These are phyloP conservation scores for Fraxinus baroniana DNA, from an alignment of 305 asterid genomes.

Conservation along the genomic window DNA sequence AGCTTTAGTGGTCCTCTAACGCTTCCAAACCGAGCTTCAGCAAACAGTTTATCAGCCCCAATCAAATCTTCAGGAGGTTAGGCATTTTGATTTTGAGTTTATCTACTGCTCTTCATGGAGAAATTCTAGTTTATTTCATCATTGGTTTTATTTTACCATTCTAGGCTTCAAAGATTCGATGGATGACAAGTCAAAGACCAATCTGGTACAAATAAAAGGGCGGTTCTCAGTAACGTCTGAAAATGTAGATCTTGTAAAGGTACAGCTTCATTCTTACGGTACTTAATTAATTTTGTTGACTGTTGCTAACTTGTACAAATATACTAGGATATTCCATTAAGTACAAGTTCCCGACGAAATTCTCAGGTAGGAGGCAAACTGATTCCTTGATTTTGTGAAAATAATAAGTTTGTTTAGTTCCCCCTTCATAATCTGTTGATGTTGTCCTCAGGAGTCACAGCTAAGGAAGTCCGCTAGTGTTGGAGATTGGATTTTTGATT, in stretches of 20 bases:
- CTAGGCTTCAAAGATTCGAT: slow-evolving; percentile 78
- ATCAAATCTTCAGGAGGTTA: slow-evolving; percentile 95
- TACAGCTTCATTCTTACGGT: slow-evolving; percentile 30
- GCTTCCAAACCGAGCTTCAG: slow-evolving; percentile 97
- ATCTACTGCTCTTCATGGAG: slow-evolving; percentile 6
- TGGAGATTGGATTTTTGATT: slow-evolving; percentile 83
- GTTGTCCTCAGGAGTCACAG: slow-evolving; percentile 72
- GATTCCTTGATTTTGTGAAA: slow-evolving; percentile 25
- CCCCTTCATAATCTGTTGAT: slow-evolving; percentile 28
- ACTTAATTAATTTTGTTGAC: slow-evolving; percentile 25
- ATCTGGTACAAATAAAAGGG: slow-evolving; percentile 96
- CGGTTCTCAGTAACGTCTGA: slow-evolving; percentile 98
- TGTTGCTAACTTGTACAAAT: slow-evolving; percentile 46
- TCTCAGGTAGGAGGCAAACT: slow-evolving; percentile 60
- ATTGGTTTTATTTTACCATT: slow-evolving; percentile 20
- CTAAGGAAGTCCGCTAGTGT: slow-evolving; percentile 95
- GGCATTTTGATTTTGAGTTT: slow-evolving; percentile 11
- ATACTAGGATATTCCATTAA: slow-evolving; percentile 76
- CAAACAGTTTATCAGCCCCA: slow-evolving; percentile 98
- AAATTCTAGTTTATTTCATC: slow-evolving; percentile 16
- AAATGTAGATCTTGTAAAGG: slow-evolving; percentile 98
- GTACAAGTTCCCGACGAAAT: slow-evolving; percentile 66
- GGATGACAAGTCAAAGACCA: slow-evolving; percentile 86
- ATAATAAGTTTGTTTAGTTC: slow-evolving; percentile 26
- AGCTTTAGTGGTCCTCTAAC: slow-evolving; percentile 94